phyloP scores from a whole-genome alignment of 352 stramenopile species.

The Phytophthora megakarya region DNA sequence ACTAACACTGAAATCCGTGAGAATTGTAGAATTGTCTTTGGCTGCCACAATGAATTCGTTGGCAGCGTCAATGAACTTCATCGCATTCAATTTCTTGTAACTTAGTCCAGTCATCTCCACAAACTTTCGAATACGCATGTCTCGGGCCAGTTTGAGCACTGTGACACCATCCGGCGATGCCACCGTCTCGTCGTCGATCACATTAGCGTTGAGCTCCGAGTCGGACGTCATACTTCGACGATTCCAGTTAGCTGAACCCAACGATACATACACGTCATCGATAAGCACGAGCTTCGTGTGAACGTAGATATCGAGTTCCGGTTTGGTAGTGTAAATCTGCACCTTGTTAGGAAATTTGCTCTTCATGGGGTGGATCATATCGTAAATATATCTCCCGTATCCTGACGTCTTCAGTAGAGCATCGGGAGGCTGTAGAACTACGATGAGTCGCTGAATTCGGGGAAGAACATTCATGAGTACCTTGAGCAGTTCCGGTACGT shows the following conservation, averaged over 20 bases:
- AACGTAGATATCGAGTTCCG: constrained; percentile 43
- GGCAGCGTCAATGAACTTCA: constrained; percentile 54
- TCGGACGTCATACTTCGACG: constrained; percentile 50
- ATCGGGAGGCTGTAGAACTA: constrained; percentile 34
- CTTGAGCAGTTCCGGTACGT: constrained; percentile 48
- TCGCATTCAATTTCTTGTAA: constrained; percentile 42
- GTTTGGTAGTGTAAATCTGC: constrained; percentile 42
- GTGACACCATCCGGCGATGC: constrained; percentile 37
- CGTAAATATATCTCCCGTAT: constrained; percentile 53
- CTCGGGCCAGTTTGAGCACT: constrained; percentile 44
- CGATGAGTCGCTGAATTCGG: constrained; percentile 46
- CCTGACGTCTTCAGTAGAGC: constrained; percentile 26
- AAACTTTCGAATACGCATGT: constrained; percentile 69
- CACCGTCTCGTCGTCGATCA: constrained; percentile 48
- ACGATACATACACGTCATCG: constrained; percentile 65
- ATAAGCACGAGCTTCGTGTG: constrained; percentile 57
- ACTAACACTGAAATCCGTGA: constrained; percentile 26
- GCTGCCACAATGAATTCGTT: constrained; percentile 43
- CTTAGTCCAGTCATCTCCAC: constrained; percentile 50
- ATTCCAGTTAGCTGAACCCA: constrained; percentile 74
- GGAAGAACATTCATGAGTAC: constrained; percentile 49
- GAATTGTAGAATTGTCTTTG: constrained; percentile 25
- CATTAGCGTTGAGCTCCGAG: constrained; percentile 58
- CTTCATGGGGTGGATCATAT: constrained; percentile 51
- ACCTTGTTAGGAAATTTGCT: constrained; percentile 19